Evolutionary conservation across 257 asterid species (phyloP), one percentile per base, ranked within the genome.

Genomic region (Eucommia ulmoides): DNA sequence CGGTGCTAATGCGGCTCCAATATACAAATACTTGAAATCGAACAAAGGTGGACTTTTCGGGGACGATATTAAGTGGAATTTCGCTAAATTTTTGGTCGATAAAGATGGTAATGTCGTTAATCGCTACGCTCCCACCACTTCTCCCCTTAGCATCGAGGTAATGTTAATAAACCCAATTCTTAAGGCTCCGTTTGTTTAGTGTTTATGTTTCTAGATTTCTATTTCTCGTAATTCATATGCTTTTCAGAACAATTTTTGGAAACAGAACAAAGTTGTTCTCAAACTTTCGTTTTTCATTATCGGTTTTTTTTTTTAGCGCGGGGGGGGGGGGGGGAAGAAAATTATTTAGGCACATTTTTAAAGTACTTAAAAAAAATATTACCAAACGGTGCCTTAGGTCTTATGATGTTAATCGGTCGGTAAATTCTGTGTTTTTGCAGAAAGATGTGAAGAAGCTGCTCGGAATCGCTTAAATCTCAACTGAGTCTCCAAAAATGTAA

Each of bases 131-230:
- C 87, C 95, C 56, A 88, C 94, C 19, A 84, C 94, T 15, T 47
- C 93, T 68, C 97, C 97, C 23, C 77, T 78, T 19, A 75, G 93
- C 82, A 88, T 84, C 1, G 94, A 88, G 94, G 97, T 84, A 65
- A 72, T 18, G 1, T 22, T 26, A 1, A 3, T 23, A 1, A 19
- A 24, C 7, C 3, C 26, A 0, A 23, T 9, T 17, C 10, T 10
- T 0, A 1, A 6, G 15, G 7, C 25, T 29, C 24, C 26, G 11
- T 20, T 56, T 4, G 3, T 20, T 12, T 12, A 21, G 19, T 49
- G 21, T 2, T 49, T 51, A 24, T 0, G 19, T 17, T 42, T 12
- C 23, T 50, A 29, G 16, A 22, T 52, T 2, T 18, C 24, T 45
- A 29, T 26, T n/a, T n/a, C n/a, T n/a, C n/a, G n/a, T n/a, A n/a